These are phyloP conservation scores for Hysterium pulicare DNA, from an alignment of 2,329 filamentous ascomycete species.

Conservation along the genomic window DNA sequence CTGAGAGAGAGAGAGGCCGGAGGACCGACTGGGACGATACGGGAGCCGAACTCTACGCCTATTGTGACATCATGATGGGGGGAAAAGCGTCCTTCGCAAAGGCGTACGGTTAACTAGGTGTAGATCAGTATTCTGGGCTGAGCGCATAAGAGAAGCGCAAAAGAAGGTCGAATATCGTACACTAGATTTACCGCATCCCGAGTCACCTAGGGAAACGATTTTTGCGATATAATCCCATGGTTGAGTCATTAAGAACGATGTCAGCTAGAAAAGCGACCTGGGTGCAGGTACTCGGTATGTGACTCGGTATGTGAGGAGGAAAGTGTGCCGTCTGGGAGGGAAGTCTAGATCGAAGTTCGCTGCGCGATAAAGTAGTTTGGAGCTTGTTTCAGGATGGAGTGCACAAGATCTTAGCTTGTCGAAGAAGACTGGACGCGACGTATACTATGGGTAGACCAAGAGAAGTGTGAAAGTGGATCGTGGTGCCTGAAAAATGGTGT, in stretches of 20 bases:
- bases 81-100: slow-evolving; percentile 94
- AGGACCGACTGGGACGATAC: slow-evolving; percentile 86
- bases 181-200: slow-evolving; percentile 88
- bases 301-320: too few species aligned
- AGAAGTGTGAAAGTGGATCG: too few species aligned
- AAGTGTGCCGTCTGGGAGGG: too few species aligned
- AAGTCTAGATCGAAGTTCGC: too few species aligned
- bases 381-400: too few species aligned
- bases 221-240: slow-evolving; percentile 99
- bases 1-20: slow-evolving; percentile 63
- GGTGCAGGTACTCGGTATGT: too few species aligned
- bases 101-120: slow-evolving; percentile 75
- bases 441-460: too few species aligned
- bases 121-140: slow-evolving; percentile 9
- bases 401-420: too few species aligned
- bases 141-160: not conserved
- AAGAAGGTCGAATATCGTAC: slow-evolving; percentile 38
- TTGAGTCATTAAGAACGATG: slow-evolving; percentile 45
- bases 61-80: slow-evolving; percentile 96
- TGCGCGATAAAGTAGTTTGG: too few species aligned
- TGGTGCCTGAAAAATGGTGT: too few species aligned
- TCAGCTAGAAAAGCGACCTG: too few species aligned
- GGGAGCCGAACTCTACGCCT: slow-evolving; percentile 91
- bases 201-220: slow-evolving; percentile 96
- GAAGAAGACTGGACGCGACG: too few species aligned